Base-by-base conservation (phyloP, 805 yeast genomes). In the Sungouiella blattae region DNA sequence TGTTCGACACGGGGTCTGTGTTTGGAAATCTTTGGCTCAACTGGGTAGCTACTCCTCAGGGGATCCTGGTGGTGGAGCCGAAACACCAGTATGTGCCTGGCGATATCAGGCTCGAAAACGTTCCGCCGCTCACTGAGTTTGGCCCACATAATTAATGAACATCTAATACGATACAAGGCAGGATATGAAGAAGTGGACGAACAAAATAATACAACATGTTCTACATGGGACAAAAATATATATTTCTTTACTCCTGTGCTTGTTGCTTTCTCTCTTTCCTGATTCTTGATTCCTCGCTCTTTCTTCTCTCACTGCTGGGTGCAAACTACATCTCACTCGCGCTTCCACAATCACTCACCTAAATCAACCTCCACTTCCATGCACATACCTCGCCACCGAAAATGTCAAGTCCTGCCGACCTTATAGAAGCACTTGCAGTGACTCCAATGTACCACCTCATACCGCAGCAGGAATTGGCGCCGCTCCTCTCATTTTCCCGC, bases 21-120 rank as follows among this genome's bases (percentile, higher is more conserved):
- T 33, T 44, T 21, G 43, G 46, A 15, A 67, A 67, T 37, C 41
- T 62, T 25, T 62, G 55, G 40, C 44, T 62, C 13, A 56, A 56
- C 41, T 67, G 73, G 73, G 14, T 63, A 1, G 68, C 69, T 6
- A 49, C 52, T 30, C 54, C 64, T 1, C 47, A 50, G 18, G 62
- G 62, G 4, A 18, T 26, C 6, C 30, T 39, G 5, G 25, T 25
- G 13, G n/a, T 44, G 13, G 17, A 29, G 9, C 40, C 46, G 4
- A 36, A 35, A 9, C 40, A 36, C 7, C 28, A 17, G 7, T 36
- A 38, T 18, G 30, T 26, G 4, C 29, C 17, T 12, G 46, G 39
- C 4, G 47, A 45, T 22, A 23, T 44, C 18, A 17, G 37, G 9
- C 35, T 36, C 7, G 39, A 32, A 11, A 27, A 31, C 8, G 28